phyloP scores from a whole-genome alignment of 1,139 yeast genomes.

The Eremothecium cymbalariae region DNA sequence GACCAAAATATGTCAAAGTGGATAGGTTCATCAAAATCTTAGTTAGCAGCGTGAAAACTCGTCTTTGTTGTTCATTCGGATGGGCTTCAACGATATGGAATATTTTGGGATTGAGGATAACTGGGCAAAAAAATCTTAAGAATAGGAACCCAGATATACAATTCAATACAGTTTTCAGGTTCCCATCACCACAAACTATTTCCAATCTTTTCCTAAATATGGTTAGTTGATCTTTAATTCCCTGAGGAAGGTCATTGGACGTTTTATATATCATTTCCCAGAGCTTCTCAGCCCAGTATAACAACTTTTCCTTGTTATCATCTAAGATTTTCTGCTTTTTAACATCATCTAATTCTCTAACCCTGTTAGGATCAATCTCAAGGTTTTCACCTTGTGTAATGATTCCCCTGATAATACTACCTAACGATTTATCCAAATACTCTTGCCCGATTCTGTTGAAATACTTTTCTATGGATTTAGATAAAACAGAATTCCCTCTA shows the following conservation, averaged over 20 bases:
- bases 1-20: slow-evolving; percentile 62
- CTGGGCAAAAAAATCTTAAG: slow-evolving; percentile 83
- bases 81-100: slow-evolving; percentile 66
- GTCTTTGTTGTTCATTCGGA: slow-evolving; percentile 61
- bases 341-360: slow-evolving; percentile 37
- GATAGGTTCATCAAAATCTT: slow-evolving; percentile 75
- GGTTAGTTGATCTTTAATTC: slow-evolving; percentile 54
- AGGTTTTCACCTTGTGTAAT: slow-evolving; percentile 45
- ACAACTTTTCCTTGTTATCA: slow-evolving; percentile 46
- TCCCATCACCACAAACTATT: slow-evolving; percentile 46
- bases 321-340: slow-evolving; percentile 37
- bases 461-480: slow-evolving; percentile 72
- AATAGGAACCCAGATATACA: slow-evolving; percentile 80
- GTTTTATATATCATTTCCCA: slow-evolving; percentile 69
- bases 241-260: slow-evolving; percentile 67
- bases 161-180: slow-evolving; percentile 44
- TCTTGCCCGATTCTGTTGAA: slow-evolving; percentile 72
- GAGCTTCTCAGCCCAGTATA: slow-evolving; percentile 49
- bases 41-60: slow-evolving; percentile 76
- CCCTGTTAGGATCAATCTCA: slow-evolving; percentile 65
- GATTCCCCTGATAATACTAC: slow-evolving; percentile 53
- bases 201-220: slow-evolving; percentile 55
- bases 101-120: slow-evolving; percentile 77
- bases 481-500: slow-evolving; percentile 74
- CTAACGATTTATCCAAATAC: slow-evolving; percentile 65